Conservation (phyloP, 495 filamentous ascomycete genomes). For the Neurospora discreta region DNA sequence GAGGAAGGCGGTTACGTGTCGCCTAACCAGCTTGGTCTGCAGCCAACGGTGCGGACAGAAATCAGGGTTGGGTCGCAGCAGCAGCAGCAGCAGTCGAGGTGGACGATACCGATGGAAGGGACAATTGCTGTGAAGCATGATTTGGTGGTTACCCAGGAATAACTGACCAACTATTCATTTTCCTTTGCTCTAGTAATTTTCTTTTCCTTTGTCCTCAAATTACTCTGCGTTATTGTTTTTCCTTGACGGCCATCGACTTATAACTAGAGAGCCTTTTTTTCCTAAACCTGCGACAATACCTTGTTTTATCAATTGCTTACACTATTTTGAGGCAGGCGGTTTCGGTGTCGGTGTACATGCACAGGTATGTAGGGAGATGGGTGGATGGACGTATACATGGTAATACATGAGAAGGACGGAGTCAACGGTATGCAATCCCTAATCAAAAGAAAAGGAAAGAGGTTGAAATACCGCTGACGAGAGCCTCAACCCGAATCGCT, state of each 20-base stretch:
- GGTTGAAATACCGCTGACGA: not conserved
- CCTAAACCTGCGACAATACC: not conserved
- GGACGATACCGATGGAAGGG: not conserved
- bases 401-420: not conserved
- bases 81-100: not conserved
- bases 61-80: slow-evolving; percentile 6
- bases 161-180: not conserved
- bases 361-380: not conserved
- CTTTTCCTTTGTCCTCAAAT: not conserved
- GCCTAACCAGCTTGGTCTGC: slow-evolving; percentile 5
- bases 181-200: too few species aligned
- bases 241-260: not conserved
- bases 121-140: not conserved
- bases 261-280: not conserved
- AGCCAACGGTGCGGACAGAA: slow-evolving; percentile 15
- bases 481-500: not conserved
- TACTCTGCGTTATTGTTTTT: not conserved
- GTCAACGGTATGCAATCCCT: not conserved
- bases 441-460: not conserved
- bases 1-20: not conserved
- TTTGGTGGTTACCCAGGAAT: not conserved
- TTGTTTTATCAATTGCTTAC: not conserved
- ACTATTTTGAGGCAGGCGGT: not conserved
- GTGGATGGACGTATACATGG: not conserved
- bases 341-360: not conserved